Percentiles rank a stretch among this genome's conserved stretches.
Evolutionary conservation across 2,329 filamentous ascomycete species (phyloP).

Genomic region (Colletotrichum melonis): DNA sequence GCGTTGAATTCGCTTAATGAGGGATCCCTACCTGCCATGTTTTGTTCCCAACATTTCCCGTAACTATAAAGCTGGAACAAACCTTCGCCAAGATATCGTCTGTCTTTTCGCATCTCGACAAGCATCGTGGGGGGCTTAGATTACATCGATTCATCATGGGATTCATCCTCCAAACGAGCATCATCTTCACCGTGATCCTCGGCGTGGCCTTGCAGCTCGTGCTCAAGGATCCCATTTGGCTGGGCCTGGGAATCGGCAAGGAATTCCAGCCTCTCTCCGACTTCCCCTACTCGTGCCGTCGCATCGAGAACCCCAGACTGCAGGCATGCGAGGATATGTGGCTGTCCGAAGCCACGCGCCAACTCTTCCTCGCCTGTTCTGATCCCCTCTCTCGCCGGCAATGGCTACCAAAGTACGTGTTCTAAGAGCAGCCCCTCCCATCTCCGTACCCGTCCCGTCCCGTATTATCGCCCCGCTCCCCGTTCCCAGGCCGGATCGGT

Average conservation of each 20-base stretch:
- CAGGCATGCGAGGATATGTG: slow-evolving; percentile 47
- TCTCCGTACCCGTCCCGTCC: not conserved
- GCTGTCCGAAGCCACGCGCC: slow-evolving; percentile 43
- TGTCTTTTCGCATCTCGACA: not conserved
- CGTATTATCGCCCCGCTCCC: not conserved
- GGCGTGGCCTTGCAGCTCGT: slow-evolving; percentile 37
- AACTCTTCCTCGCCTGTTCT: slow-evolving; percentile 46
- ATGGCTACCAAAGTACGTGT: slow-evolving; percentile 43
- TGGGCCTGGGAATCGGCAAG: slow-evolving; percentile 40
- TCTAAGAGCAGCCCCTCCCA: too few species aligned
- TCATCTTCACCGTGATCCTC: slow-evolving; percentile 33
- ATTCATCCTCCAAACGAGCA: slow-evolving; percentile 24
- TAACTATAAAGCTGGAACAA: not conserved
- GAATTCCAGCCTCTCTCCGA: slow-evolving; percentile 41
- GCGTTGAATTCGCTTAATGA: not conserved
- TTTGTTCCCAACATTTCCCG: not conserved
- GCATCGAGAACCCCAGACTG: slow-evolving; percentile 41
- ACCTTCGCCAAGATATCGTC: not conserved
- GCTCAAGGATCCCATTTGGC: slow-evolving; percentile 36
- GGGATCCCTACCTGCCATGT: not conserved
- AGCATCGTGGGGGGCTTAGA: not conserved
- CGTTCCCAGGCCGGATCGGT: not conserved
- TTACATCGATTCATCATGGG: not conserved
- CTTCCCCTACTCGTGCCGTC: slow-evolving; percentile 44
- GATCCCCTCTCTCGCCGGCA: slow-evolving; percentile 34